These are phyloP conservation scores for Westerdykella aurantiaca DNA, from an alignment of 2,329 filamentous ascomycete species.

Conservation along the genomic window DNA sequence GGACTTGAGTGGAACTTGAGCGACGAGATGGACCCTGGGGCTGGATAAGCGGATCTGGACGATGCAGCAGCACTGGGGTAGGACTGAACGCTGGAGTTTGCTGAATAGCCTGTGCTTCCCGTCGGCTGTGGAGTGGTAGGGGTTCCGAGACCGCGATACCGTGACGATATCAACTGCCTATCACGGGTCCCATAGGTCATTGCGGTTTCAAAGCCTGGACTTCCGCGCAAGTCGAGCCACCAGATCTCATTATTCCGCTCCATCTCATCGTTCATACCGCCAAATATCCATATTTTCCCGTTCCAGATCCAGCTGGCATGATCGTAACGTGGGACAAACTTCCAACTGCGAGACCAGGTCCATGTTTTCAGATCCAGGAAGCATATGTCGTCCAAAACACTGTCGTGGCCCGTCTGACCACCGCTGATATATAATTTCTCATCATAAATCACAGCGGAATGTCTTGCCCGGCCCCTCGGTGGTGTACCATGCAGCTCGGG, in stretches of 20 bases:
- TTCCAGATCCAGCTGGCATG: slow-evolving; percentile 92
- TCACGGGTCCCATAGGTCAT: slow-evolving; percentile 54
- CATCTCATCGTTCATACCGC: slow-evolving; percentile 91
- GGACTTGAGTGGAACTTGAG: slow-evolving; percentile 84
- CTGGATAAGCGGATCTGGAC: slow-evolving; percentile 48
- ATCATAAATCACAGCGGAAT: slow-evolving; percentile 90
- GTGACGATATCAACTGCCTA: slow-evolving; percentile 28
- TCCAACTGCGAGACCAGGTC: slow-evolving; percentile 95
- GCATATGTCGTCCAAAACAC: slow-evolving; percentile 91
- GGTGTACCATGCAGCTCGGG: slow-evolving; percentile 78
- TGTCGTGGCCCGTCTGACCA: slow-evolving; percentile 90
- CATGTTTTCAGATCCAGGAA: slow-evolving; percentile 96
- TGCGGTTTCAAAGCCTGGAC: slow-evolving; percentile 71
- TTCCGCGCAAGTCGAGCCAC: slow-evolving; percentile 94
- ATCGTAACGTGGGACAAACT: slow-evolving; percentile 90
- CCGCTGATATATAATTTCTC: slow-evolving; percentile 95
- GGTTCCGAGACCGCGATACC: slow-evolving; percentile 24
- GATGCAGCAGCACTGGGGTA: slow-evolving; percentile 40
- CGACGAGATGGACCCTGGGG: slow-evolving; percentile 82
- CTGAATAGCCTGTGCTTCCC: slow-evolving; percentile 58
- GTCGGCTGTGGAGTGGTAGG: slow-evolving; percentile 30
- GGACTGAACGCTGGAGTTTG: slow-evolving; percentile 61
- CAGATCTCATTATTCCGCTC: slow-evolving; percentile 93
- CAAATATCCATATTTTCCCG: slow-evolving; percentile 93
- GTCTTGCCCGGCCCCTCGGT: slow-evolving; percentile 83